These are phyloP conservation scores for Sporothrix humicola DNA, from an alignment of 2,329 filamentous ascomycete genomes.

Conservation along the genomic window DNA sequence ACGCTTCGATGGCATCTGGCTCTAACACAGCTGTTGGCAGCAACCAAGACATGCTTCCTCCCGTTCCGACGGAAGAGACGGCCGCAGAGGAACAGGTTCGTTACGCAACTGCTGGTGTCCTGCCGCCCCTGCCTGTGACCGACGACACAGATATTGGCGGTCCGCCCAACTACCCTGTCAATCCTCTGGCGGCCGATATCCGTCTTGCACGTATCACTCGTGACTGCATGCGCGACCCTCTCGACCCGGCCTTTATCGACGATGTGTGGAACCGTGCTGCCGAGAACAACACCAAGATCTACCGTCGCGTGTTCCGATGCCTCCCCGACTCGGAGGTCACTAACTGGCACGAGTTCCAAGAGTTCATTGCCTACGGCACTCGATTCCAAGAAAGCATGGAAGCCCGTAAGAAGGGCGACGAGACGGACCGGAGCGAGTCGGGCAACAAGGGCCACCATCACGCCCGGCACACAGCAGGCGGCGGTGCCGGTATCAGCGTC, in stretches of 20 bases:
- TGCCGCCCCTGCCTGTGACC: conserved; percentile 69
- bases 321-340: conserved; percentile 95
- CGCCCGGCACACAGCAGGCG: conserved; percentile 38
- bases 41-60: conserved; percentile 57
- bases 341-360: conserved; percentile 91
- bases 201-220: conserved; percentile 75
- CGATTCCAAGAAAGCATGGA: conserved; percentile 74
- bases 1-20: not conserved
- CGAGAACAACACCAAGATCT: conserved; percentile 94
- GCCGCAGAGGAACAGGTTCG: conserved; percentile 57
- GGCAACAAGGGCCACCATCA: conserved; percentile 29
- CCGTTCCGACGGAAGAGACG: conserved; percentile 53
- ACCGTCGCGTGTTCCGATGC: conserved; percentile 90
- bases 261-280: conserved; percentile 88
- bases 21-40: not conserved
- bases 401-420: conserved; percentile 58
- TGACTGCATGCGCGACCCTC: conserved; percentile 92
- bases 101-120: conserved; percentile 69
- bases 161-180: conserved; percentile 57
- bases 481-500: conserved; percentile 51
- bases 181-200: conserved; percentile 70
- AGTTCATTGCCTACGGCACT: conserved; percentile 77
- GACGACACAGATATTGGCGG: conserved; percentile 87
- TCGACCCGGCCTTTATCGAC: conserved; percentile 80
- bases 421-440: conserved; percentile 49